phyloP scores from a whole-genome alignment of 2,329 filamentous ascomycete species.

The Neospermospora avenae region DNA sequence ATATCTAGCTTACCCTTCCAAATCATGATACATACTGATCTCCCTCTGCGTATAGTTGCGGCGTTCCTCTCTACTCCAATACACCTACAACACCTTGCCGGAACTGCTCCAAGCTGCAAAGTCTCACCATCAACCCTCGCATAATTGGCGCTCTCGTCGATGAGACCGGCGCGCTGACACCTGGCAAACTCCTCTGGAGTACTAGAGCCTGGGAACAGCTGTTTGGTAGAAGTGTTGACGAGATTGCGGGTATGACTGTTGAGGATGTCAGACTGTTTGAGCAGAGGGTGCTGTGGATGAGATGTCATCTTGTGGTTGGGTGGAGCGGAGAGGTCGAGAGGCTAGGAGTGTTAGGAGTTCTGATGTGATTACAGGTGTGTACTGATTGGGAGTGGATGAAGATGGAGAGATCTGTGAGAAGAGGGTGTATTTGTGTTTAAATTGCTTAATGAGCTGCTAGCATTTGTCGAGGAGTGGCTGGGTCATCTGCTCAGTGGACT shows the following conservation, averaged over 20 bases:
- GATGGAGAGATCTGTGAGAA: neutral
- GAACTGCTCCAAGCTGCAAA: conserved; percentile 36
- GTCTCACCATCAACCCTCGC: conserved; percentile 40
- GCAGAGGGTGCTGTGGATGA: conserved; percentile 48
- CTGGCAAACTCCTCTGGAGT: conserved; percentile 52
- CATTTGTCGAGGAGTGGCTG: no score
- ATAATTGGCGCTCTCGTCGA: conserved; percentile 44
- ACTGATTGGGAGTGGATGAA: neutral
- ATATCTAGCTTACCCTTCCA: neutral
- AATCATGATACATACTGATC: neutral
- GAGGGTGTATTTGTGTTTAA: neutral
- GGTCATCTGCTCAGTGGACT: no score
- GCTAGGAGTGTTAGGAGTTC: conserved; percentile 6
- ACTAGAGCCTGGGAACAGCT: conserved; percentile 50
- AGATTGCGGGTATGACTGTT: conserved; percentile 38
- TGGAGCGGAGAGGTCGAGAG: conserved; percentile 42
- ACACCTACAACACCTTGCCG: conserved; percentile 38
- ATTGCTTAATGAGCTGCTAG: neutral
- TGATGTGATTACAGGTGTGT: neutral
- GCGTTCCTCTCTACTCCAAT: conserved; percentile 52
- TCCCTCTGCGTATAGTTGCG: conserved; percentile 41
- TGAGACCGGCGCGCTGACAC: conserved; percentile 52
- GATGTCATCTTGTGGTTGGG: conserved; percentile 53
- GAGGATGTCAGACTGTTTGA: conserved; percentile 48
- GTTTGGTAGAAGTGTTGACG: conserved; percentile 42